Evolutionary conservation across 345 rosid genomes (phyloP).

Genomic region (Odontarrhena argentea): DNA sequence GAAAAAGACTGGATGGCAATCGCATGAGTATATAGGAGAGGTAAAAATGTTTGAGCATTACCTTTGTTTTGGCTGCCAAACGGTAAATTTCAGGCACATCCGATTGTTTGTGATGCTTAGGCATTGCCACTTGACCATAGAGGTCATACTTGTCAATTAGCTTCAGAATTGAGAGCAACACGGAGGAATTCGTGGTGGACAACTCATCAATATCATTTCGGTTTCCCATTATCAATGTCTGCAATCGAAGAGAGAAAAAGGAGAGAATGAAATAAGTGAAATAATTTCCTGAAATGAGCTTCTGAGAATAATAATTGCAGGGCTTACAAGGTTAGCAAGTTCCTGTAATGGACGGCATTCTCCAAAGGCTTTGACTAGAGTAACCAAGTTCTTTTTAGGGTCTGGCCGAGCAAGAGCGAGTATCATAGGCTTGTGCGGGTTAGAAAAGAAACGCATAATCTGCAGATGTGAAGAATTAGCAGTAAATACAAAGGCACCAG

Average conservation of each 20-base stretch:
- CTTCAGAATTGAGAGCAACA: constrained; percentile 74
- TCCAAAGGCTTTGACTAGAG: constrained; percentile 87
- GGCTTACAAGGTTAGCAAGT: constrained; percentile 77
- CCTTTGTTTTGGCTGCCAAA: constrained; percentile 81
- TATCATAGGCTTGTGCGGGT: constrained; percentile 80
- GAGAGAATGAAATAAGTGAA: not conserved
- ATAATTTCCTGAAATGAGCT: not conserved
- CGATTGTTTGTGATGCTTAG: constrained; percentile 80
- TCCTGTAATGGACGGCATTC: constrained; percentile 72
- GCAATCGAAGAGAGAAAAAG: constrained; percentile 29
- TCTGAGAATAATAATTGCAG: not conserved
- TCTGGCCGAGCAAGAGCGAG: constrained; percentile 90
- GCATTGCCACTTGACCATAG: constrained; percentile 83
- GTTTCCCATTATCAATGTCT: constrained; percentile 85
- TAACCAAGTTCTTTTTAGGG: constrained; percentile 80
- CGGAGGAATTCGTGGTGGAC: constrained; percentile 63
- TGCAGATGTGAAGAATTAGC: constrained; percentile 39
- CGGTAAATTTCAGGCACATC: constrained; percentile 81
- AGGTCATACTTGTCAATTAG: constrained; percentile 74
- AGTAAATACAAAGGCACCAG: constrained; percentile 12
- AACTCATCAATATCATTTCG: constrained; percentile 76
- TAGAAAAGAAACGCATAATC: constrained; percentile 84
- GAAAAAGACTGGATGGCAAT: not conserved
- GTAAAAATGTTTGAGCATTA: constrained; percentile 20
- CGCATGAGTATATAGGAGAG: not conserved